These are phyloP conservation scores for Tulasnella sp. DNA, from an alignment of 768 basidiomycete species.

Conservation along the genomic window DNA sequence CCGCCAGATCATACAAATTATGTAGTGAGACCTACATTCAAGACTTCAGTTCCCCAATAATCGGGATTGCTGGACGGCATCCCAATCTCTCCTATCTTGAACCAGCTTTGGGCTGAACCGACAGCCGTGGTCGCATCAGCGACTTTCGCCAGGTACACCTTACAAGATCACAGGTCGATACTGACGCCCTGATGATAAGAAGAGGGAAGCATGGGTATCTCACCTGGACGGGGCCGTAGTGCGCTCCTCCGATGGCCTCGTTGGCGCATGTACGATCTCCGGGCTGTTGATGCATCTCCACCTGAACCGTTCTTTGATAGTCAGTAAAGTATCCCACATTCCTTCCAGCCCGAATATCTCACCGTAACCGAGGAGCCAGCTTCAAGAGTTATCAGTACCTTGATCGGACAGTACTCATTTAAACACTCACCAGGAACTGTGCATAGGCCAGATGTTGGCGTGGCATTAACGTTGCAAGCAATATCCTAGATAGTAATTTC, in stretches of 20 bases:
- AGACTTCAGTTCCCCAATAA: conserved; percentile 15
- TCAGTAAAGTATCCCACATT: too few species aligned
- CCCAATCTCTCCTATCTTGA: conserved; percentile 43
- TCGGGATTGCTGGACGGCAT: conserved; percentile 25
- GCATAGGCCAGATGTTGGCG: conserved; percentile 32
- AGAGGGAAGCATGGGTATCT: conserved; percentile 33
- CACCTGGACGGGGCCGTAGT: conserved; percentile 42
- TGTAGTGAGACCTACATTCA: conserved; percentile 5
- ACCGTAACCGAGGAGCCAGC: too few species aligned
- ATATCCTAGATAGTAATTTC: conserved; percentile 29
- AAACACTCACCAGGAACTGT: conserved; percentile 24
- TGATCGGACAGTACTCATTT: too few species aligned
- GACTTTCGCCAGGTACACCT: conserved; percentile 31
- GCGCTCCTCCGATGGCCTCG: conserved; percentile 43
- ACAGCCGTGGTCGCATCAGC: conserved; percentile 36
- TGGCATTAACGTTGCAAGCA: conserved; percentile 36
- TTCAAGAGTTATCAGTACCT: too few species aligned
- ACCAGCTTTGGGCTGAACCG: conserved; percentile 36
- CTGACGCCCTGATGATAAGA: not conserved
- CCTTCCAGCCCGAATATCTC: too few species aligned
- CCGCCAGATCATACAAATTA: not conserved
- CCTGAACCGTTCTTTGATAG: conserved; percentile 22
- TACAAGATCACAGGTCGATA: not conserved
- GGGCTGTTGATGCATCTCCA: conserved; percentile 49
- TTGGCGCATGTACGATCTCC: conserved; percentile 36